Evolutionary conservation across 345 rosid genomes (phyloP), one percentile per base, ranked within the genome.

Genomic region (Capsella bursapastoris): DNA sequence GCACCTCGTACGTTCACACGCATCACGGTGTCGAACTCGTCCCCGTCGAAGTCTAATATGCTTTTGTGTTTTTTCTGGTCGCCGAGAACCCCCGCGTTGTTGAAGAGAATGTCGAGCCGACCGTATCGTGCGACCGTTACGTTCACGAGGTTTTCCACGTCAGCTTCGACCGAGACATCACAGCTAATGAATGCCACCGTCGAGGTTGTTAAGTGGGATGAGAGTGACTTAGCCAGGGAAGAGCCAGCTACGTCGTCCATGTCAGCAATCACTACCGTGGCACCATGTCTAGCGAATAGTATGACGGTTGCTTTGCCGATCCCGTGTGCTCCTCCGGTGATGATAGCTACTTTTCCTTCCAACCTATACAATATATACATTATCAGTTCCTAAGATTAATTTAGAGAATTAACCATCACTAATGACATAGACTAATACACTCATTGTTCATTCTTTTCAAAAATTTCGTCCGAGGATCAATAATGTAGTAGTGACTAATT

Each of bases 11-110:
- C 96, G 56, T 90, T 92, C 35, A 92, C 86, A 1, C 86, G 77
- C 94, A 92, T 90, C 37, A 90, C 82, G 3, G 50, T 60, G 60
- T 92, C 97, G 38, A 90, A 88, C 66, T 90, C 96, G 8, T 84
- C 86, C 1, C 64, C 71, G 75, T 92, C 84, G 5, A 92, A 88
- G 64, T 89, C 80, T 15, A 86, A 28, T 40, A 92, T 89, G 87
- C 92, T 92, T 79, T 87, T 88, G 82, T 71, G 84, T 68, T 84
- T 84, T 4, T 81, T 77, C 52, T 92, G 93, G 65, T 83, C 80
- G 0, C 94, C 97, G 0, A 90, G 91, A 28, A 92, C 80, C 11
- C 97, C 97, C 0, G 96, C 97, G 72, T 90, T 92, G 91, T 92
- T 92, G 83, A 88, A 86, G 0, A 90, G 77, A 27, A 92, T 68